phyloP scores from a whole-genome alignment of 2,329 filamentous ascomycete species.

The Colletotrichum incanum region DNA sequence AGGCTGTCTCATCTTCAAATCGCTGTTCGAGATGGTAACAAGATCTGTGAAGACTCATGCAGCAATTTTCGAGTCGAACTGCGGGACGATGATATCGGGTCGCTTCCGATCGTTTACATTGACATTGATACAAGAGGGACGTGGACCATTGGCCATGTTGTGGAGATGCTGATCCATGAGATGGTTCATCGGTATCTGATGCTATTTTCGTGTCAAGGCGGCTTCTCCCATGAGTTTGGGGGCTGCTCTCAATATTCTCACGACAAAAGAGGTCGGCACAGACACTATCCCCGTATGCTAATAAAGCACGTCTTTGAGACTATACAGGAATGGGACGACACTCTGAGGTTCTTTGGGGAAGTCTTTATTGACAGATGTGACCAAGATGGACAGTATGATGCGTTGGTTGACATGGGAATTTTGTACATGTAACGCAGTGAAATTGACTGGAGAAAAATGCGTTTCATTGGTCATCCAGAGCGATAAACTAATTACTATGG shows the following conservation, averaged over 20 bases:
- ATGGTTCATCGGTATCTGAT: slow-evolving; percentile 39
- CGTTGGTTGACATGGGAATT: neutral
- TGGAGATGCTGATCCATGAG: slow-evolving; percentile 50
- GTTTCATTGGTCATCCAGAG: neutral
- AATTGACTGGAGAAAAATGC: neutral
- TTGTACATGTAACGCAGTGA: neutral
- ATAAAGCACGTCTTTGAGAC: slow-evolving; percentile 20
- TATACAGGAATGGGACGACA: slow-evolving; percentile 21
- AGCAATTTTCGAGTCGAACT: neutral
- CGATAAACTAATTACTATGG: neutral
- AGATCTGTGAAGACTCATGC: neutral
- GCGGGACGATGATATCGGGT: neutral
- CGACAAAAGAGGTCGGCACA: neutral
- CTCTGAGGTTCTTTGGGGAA: slow-evolving; percentile 10
- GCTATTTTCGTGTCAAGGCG: slow-evolving; percentile 21
- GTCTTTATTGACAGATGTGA: neutral
- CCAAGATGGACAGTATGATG: neutral
- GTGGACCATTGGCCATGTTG: slow-evolving; percentile 49
- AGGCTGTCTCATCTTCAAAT: neutral
- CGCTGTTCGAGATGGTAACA: neutral
- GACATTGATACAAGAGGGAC: slow-evolving; percentile 6
- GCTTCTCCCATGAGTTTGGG: neutral
- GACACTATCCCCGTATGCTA: neutral
- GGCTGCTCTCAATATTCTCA: neutral
- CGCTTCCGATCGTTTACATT: neutral